phyloP scores from a whole-genome alignment of 495 filamentous ascomycete genomes.

The Beverwykella pulmonaria region DNA sequence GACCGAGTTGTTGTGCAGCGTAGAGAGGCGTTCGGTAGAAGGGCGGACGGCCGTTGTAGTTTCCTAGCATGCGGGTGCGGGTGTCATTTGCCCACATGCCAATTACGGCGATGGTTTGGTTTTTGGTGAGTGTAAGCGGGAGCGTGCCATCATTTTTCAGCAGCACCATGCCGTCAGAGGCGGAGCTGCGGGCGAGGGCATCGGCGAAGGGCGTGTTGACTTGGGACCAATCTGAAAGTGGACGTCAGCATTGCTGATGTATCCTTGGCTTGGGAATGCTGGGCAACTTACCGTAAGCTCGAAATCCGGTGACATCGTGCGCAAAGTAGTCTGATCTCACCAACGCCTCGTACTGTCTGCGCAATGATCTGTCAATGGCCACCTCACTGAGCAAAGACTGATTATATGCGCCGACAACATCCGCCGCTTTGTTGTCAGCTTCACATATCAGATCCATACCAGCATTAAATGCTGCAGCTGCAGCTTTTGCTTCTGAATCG shows the following conservation, averaged over 20 bases:
- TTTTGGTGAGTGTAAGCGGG: conserved; percentile 48
- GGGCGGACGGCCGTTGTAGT: conserved; percentile 60
- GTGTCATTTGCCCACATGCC: conserved; percentile 63
- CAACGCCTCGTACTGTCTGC: conserved; percentile 19
- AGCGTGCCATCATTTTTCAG: conserved; percentile 48
- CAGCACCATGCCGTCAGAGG: conserved; percentile 18
- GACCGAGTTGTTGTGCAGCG: conserved; percentile 50
- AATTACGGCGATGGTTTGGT: conserved; percentile 56
- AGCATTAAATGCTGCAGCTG: conserved; percentile 56
- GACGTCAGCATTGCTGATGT: neutral
- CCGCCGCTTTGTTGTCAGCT: conserved; percentile 3
- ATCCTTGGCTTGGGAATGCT: no score
- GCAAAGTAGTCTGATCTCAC: conserved; percentile 19
- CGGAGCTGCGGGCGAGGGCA: neutral
- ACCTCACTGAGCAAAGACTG: conserved; percentile 16
- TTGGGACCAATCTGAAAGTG: neutral
- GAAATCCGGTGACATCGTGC: neutral
- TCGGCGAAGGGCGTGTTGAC: conserved; percentile 10
- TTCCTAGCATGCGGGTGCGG: conserved; percentile 58
- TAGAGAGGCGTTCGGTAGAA: conserved; percentile 57
- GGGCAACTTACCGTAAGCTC: neutral
- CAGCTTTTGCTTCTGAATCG: conserved; percentile 49
- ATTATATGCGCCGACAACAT: conserved; percentile 25
- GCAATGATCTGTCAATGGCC: conserved; percentile 10
- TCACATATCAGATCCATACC: conserved; percentile 48